These are phyloP conservation scores for Salix viminalis DNA, from an alignment of 345 rosid genomes.

Conservation along the genomic window DNA sequence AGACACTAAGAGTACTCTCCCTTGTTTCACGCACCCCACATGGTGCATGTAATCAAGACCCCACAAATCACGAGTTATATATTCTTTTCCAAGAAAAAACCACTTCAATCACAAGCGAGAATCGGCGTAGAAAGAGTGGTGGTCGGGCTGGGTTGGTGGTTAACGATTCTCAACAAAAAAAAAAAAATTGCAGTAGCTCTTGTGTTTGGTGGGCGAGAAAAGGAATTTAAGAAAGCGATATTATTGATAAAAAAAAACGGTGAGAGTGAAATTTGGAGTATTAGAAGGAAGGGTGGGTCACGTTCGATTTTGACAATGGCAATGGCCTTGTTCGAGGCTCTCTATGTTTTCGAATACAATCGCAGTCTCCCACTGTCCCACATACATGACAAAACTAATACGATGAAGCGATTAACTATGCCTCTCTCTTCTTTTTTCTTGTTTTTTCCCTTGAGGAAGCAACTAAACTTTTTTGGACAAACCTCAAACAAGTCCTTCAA, in stretches of 20 bases:
- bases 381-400: background rate
- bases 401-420: background rate
- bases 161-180: background rate
- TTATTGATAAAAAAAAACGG: background rate
- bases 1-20: no score
- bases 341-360: background rate
- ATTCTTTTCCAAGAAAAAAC: constrained; percentile 1
- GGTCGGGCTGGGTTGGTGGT: background rate
- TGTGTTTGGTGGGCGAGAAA: constrained; percentile 22
- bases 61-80: constrained; percentile 9
- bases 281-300: constrained; percentile 8
- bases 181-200: background rate
- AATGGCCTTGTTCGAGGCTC: constrained; percentile 21
- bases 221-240: background rate
- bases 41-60: constrained; percentile 29
- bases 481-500: background rate
- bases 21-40: constrained; percentile 24
- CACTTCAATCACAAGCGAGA: constrained; percentile 7
- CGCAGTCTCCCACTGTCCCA: background rate
- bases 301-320: constrained; percentile 30
- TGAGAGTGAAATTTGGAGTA: background rate
- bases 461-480: background rate
- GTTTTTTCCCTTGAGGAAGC: background rate
- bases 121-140: background rate
- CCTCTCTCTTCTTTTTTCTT: background rate